Conservation (phyloP, 2,329 filamentous ascomycete species). For the Stachybotrys chlorohalonatus region DNA sequence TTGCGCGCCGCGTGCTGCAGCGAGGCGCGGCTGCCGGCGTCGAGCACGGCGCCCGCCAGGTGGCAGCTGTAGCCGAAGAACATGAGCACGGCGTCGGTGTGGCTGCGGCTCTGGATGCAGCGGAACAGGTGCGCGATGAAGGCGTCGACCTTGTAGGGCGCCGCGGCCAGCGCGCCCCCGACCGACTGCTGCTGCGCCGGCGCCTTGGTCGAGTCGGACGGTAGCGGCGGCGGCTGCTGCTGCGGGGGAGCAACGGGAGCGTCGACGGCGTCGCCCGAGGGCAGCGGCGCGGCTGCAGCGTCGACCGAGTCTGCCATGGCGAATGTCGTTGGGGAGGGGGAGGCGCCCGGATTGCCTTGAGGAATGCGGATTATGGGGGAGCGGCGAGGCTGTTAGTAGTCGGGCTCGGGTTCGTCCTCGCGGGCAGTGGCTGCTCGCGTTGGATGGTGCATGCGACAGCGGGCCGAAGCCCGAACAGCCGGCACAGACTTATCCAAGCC, state of each 20-base stretch:
- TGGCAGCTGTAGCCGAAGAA: constrained; percentile 60
- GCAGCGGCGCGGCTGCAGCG: constrained; percentile 5
- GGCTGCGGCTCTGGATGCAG: constrained; percentile 57
- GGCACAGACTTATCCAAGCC: neutral
- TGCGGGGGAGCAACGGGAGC: constrained; percentile 1
- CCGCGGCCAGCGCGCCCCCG: constrained; percentile 6
- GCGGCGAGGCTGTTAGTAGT: too few relatives aligned
- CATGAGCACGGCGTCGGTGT: constrained; percentile 62
- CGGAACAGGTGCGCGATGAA: constrained; percentile 49
- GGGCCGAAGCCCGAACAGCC: too few relatives aligned
- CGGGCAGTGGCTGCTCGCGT: too few relatives aligned
- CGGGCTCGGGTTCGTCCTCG: too few relatives aligned
- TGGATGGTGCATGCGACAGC: too few relatives aligned
- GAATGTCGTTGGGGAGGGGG: neutral
- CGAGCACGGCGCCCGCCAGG: constrained; percentile 41
- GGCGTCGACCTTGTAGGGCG: constrained; percentile 30
- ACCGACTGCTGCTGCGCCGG: constrained; percentile 5
- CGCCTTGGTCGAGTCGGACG: neutral
- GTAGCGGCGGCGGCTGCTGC: constrained; percentile 9
- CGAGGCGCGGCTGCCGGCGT: constrained; percentile 45
- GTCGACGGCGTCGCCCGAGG: constrained; percentile 5
- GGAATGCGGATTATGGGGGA: too few relatives aligned
- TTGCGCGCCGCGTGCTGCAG: constrained; percentile 42
- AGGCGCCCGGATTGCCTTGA: neutral
- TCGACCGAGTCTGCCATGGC: constrained; percentile 2